phyloP scores from a whole-genome alignment of 441 rosid genomes.

The Euphorbia schlechtendalii region DNA sequence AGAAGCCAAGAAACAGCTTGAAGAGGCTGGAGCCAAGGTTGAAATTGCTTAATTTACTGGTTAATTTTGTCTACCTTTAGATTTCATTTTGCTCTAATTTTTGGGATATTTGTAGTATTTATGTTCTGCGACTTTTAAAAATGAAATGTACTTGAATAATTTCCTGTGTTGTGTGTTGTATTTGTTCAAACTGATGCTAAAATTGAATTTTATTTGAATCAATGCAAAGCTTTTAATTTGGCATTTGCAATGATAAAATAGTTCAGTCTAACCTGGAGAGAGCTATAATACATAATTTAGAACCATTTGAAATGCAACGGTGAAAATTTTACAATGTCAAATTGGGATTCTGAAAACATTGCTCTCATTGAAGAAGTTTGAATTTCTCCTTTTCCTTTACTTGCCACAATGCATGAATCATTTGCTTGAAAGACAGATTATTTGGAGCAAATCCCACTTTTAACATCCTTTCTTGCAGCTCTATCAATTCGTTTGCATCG shows the following conservation, averaged over 20 bases:
- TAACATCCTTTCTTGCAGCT: slow-evolving; percentile 58
- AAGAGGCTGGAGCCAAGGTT: slow-evolving; percentile 76
- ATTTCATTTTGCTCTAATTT: background rate
- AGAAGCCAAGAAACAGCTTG: slow-evolving; percentile 71
- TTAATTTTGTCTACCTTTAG: background rate
- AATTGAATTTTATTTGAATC: no score
- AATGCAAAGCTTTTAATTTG: background rate
- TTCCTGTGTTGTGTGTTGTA: background rate
- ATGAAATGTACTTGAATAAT: background rate
- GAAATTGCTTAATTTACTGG: slow-evolving; percentile 23
- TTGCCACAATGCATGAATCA: slow-evolving; percentile 39
- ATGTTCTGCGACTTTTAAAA: background rate
- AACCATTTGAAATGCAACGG: background rate
- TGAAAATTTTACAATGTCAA: background rate
- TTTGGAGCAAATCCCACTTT: slow-evolving; percentile 66
- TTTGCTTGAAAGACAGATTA: slow-evolving; percentile 43
- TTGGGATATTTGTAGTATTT: background rate
- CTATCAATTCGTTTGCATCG: slow-evolving; percentile 37
- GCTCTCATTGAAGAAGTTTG: slow-evolving; percentile 16
- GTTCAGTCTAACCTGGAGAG: no score
- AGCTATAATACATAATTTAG: no score
- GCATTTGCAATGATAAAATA: background rate
- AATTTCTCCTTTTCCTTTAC: slow-evolving; percentile 12
- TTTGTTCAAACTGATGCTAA: background rate
- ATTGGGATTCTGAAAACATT: background rate